Evolutionary conservation across 169 alveolate species (phyloP).

Genomic region (Plasmodium inui): DNA sequence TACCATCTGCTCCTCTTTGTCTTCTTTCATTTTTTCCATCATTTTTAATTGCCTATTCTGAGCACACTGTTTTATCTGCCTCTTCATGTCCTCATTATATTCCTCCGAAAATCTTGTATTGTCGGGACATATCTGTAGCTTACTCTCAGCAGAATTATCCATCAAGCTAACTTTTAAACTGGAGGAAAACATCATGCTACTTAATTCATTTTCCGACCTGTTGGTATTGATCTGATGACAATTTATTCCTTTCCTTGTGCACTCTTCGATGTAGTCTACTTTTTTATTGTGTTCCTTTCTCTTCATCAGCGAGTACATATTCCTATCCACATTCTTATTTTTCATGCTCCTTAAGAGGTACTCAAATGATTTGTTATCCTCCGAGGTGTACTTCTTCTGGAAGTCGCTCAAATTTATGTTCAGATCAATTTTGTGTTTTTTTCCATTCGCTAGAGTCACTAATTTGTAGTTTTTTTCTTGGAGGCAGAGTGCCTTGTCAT

Average conservation of each 20-base stretch:
- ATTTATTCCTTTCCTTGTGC: constrained; percentile 79
- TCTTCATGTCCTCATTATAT: constrained; percentile 70
- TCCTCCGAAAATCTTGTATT: constrained; percentile 77
- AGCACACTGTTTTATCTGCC: constrained; percentile 35
- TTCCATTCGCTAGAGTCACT: constrained; percentile 51
- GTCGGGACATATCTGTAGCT: constrained; percentile 28
- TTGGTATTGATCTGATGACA: constrained; percentile 54
- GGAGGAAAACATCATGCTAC: constrained; percentile 65
- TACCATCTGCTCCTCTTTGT: constrained; percentile 76
- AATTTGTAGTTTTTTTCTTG: constrained; percentile 61
- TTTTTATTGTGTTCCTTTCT: constrained; percentile 75
- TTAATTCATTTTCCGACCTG: constrained; percentile 54
- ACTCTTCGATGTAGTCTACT: constrained; percentile 74
- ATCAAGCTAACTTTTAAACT: not conserved
- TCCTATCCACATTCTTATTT: constrained; percentile 44
- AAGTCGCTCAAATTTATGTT: constrained; percentile 81
- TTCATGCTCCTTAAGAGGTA: constrained; percentile 74
- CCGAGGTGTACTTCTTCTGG: constrained; percentile 80
- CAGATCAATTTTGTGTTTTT: constrained; percentile 78
- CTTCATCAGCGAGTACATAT: constrained; percentile 78
- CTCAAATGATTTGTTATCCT: constrained; percentile 83
- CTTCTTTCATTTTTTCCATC: constrained; percentile 57
- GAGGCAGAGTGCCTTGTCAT: not conserved
- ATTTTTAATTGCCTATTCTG: constrained; percentile 62
- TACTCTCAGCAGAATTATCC: not conserved